Evolutionary conservation across 352 stramenopile genomes (phyloP).

Genomic region (Aphanomyces euteiches): DNA sequence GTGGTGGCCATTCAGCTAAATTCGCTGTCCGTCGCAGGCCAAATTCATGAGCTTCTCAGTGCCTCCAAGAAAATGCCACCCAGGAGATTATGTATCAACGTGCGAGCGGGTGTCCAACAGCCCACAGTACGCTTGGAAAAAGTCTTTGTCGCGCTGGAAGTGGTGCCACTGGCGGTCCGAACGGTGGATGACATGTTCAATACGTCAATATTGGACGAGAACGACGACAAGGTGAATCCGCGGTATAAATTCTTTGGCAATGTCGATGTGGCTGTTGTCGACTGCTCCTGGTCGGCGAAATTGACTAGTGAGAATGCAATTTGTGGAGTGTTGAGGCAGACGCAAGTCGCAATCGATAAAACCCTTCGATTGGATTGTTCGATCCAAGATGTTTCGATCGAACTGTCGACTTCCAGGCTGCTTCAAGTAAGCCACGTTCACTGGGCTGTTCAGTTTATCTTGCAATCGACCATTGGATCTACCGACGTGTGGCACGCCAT

Average conservation of each 20-base stretch:
- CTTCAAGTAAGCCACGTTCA: neutral
- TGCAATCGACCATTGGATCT: neutral
- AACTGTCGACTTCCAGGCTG: neutral
- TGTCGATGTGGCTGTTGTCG: neutral
- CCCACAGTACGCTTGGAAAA: neutral
- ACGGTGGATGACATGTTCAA: slow-evolving; percentile 1
- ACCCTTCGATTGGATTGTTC: slow-evolving; percentile 2
- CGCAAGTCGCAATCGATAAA: slow-evolving; percentile 4
- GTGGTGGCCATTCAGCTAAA: neutral
- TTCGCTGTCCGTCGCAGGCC: neutral
- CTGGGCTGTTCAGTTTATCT: slow-evolving; percentile 1
- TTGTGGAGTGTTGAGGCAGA: neutral
- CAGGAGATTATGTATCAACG: neutral
- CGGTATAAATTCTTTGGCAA: slow-evolving; percentile 15
- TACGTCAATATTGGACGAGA: neutral
- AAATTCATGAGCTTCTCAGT: neutral
- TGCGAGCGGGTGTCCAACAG: neutral
- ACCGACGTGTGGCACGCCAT: slow-evolving; percentile 8
- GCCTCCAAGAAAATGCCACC: neutral
- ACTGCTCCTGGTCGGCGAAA: neutral
- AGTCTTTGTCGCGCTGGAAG: slow-evolving; percentile 11
- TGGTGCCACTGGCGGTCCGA: neutral
- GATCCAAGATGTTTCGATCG: neutral
- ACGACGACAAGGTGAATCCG: neutral
- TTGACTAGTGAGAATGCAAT: neutral